Evolutionary conservation across 2,329 filamentous ascomycete genomes (phyloP), one percentile per base, ranked within the genome.

Genomic region (Zymoseptoria tritici): DNA sequence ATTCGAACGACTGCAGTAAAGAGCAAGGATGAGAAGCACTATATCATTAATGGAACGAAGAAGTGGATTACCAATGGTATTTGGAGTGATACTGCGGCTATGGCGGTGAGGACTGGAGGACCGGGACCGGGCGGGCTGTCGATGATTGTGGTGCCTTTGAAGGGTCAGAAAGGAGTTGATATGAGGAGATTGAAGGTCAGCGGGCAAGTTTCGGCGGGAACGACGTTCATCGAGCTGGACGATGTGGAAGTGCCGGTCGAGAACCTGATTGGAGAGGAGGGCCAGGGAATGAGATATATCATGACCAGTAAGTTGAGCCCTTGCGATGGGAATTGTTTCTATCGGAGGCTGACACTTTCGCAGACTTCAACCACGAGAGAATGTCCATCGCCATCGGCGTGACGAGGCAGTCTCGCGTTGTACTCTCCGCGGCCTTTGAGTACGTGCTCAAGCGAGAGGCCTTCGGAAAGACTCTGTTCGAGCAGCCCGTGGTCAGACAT

Each of bases 21-120:
- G 71, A 82, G 79, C 6, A 69, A 77, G 0, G 84, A 87, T 68
- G 87, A 87, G 9, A 85, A 84, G 70, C 76, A 83, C 67, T 91
- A 87, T 69, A 80, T 91, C 53, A 75, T 91, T 54, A 90, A 89
- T 60, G 88, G 88, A n/a, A 80, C 81, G 0, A 91, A 91, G 81
- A 90, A 91, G 75, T 91, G 88, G 88, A 89, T 89, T 68, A 89
- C 86, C 0, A 89, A 88, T 67, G 88, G 84, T 4, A 84, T 89
- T 60, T 89, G 85, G 86, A 79, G 83, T 4, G 83, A 90, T 60
- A 85, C 84, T 66, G 79, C 81, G 6, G 82, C 81, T 31, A 89
- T 90, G 85, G 88, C 88, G 0, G 88, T 91, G 1, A 81, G 88
- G 36, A 91, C 88, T 0, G 87, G 87, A 16, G 85, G 83, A 0